Percentiles rank a stretch among this genome's conserved stretches.
Evolutionary conservation across 1,139 yeast species (phyloP).

Genomic region (Kluyveromyces sp.): DNA sequence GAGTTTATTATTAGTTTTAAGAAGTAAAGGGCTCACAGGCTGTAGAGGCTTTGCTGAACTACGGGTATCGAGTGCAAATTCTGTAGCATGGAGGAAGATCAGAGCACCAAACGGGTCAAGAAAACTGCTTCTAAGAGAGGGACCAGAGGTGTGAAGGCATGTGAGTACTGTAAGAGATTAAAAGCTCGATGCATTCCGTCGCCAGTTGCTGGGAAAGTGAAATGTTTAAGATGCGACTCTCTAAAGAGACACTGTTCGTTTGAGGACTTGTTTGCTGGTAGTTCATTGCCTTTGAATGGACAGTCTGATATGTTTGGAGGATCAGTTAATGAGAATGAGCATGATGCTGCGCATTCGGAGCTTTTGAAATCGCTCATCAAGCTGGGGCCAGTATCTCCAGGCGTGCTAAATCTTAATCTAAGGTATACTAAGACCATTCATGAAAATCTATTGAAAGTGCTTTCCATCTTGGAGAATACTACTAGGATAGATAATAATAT

Average conservation of each 20-base stretch:
- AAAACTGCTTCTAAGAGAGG: not conserved
- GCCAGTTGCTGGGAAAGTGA: conserved; percentile 16
- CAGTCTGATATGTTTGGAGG: conserved; percentile 5
- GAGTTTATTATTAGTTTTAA: no score
- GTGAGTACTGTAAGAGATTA: conserved; percentile 27
- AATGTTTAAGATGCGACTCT: conserved; percentile 26
- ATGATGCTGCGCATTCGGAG: conserved; percentile 4
- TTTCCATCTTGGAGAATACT: conserved; percentile 1
- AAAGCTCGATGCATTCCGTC: conserved; percentile 28
- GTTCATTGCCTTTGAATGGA: not conserved
- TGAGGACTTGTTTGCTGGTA: conserved; percentile 12
- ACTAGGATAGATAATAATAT: not conserved
- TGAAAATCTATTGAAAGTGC: conserved; percentile 10
- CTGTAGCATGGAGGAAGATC: no score
- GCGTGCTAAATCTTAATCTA: conserved; percentile 9
- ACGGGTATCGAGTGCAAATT: no score
- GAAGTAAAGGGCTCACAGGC: no score
- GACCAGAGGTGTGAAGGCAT: conserved; percentile 24
- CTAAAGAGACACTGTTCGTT: conserved; percentile 26
- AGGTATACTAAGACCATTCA: conserved; percentile 13
- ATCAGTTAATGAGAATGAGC: not conserved
- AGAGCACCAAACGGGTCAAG: not conserved
- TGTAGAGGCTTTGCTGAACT: no score
- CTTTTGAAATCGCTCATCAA: conserved; percentile 10
- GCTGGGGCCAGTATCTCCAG: conserved; percentile 11